Evolutionary conservation across 208 protist genomes (phyloP).

Genomic region (Naegleria lovaniensis): DNA sequence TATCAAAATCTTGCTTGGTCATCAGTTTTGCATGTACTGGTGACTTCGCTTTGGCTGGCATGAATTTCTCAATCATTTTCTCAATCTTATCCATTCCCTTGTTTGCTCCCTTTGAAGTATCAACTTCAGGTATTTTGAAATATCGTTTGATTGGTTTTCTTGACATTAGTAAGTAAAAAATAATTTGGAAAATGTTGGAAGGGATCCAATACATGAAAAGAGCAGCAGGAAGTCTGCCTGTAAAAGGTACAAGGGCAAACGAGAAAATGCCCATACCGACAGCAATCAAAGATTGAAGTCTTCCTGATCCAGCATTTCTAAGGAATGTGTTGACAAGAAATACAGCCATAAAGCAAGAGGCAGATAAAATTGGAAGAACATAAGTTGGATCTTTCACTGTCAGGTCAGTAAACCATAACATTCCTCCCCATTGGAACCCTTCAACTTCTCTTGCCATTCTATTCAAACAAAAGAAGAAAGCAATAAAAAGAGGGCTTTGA

Average conservation of each 20-base stretch:
- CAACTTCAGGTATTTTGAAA: background rate
- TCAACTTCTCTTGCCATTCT: slow-evolving; percentile 14
- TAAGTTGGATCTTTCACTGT: background rate
- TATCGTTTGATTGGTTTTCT: background rate
- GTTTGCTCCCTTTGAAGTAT: background rate
- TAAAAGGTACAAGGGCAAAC: background rate
- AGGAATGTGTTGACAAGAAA: background rate
- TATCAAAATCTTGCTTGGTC: background rate
- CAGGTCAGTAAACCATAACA: slow-evolving; percentile 21
- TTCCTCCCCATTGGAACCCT: slow-evolving; percentile 5
- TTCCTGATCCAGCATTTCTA: background rate
- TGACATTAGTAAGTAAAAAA: background rate
- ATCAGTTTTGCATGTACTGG: background rate
- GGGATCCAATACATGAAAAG: slow-evolving; percentile 23
- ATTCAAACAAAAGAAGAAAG: background rate
- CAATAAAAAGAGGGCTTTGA: background rate
- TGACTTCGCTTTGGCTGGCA: background rate
- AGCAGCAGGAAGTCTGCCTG: background rate
- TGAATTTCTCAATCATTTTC: background rate
- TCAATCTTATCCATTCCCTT: background rate
- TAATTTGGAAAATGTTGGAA: background rate
- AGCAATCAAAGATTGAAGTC: background rate
- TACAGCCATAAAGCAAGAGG: background rate
- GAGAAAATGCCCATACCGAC: background rate
- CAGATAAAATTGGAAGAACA: slow-evolving; percentile 14